phyloP scores from a whole-genome alignment of 768 basidiomycete species.

The Sarcodon aspratus region DNA sequence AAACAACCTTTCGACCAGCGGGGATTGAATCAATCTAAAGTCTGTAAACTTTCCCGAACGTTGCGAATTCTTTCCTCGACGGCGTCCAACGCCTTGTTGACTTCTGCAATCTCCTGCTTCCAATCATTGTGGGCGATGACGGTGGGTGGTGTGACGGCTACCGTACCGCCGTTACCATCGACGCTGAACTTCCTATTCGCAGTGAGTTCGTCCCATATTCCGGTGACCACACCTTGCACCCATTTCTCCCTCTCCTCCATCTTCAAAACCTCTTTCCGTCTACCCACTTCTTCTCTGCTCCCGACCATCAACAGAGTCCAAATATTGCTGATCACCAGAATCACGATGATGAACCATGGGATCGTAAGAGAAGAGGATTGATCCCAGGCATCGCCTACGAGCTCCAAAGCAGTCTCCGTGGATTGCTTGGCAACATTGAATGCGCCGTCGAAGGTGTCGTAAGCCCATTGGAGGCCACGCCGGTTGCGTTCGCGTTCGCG shows the following conservation, averaged over 20 bases:
- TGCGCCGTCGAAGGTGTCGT: conserved; percentile 76
- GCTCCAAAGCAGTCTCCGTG: conserved; percentile 62
- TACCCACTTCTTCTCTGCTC: conserved; percentile 32
- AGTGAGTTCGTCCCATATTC: conserved; percentile 63
- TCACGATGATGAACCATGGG: conserved; percentile 60
- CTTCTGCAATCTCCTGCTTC: conserved; percentile 35
- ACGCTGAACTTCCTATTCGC: conserved; percentile 25
- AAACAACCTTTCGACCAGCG: no score
- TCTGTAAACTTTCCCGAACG: no score
- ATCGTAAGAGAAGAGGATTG: conserved; percentile 62
- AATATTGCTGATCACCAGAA: conserved; percentile 70
- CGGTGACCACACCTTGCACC: conserved; percentile 61
- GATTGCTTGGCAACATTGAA: conserved; percentile 60
- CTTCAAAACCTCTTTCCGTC: conserved; percentile 36
- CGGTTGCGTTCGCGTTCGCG: conserved; percentile 60
- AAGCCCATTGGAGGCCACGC: conserved; percentile 79
- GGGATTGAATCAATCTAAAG: no score
- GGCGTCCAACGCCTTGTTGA: conserved; percentile 39
- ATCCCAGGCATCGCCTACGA: conserved; percentile 72
- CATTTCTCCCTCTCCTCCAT: conserved; percentile 63
- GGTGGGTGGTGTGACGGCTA: conserved; percentile 3
- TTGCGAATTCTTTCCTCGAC: no score
- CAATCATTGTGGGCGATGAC: conserved; percentile 14
- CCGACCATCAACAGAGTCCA: conserved; percentile 46
- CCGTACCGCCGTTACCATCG: background rate